Base-by-base conservation (phyloP, 2,329 filamentous ascomycete genomes). In the Diaporthe nobilis region DNA sequence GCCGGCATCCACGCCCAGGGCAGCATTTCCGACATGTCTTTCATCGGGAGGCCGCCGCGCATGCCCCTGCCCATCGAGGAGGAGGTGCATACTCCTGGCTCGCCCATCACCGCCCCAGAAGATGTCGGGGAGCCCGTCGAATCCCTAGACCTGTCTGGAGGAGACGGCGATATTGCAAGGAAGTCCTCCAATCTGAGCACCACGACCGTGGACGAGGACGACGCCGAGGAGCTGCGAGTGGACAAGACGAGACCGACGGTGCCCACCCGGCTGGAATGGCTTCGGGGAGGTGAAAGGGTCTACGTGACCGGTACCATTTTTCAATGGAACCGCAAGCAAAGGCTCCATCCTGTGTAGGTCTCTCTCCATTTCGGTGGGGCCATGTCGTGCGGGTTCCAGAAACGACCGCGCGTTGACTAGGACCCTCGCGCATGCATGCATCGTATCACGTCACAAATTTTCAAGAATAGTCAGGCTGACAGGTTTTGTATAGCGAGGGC, bases 271-370 rank as follows among this genome's bases (percentile, higher is more conserved):
- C 92, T 99, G 75, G 94, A 97, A 85, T 99, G 97, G 97, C 90
- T 90, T 78, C 90, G 91, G 12, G 92, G 92, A 71, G 96, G 94
- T 75, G 94, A 98, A 75, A 97, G 96, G 85, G 92, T 98, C 78
- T 99, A 98, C 83, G 95, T 99, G 61, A 99, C 97, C 0, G 96
- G 96, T 78, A 98, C 97, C 28, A 98, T 98, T 82, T 97, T 98
- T 80, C 94, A 96, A 83, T 99, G 97, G 97, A 95, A 97, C 85
- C 93, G 94, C 83, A 98, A 98, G 86, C 97, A 96, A 83, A 92
- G 94, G 80, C 87, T 99, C 82, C 92, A 95, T 84, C 92, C 91
- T 84, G 93, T 95, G 95, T 98, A 90, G 91, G 94, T 92, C 31
- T 75, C 61, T 42, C 17, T 61, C 39, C 28, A 58, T 44, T 31